Conservation (phyloP, 73 alveolate genomes). For the Loxodes magnus region DNA sequence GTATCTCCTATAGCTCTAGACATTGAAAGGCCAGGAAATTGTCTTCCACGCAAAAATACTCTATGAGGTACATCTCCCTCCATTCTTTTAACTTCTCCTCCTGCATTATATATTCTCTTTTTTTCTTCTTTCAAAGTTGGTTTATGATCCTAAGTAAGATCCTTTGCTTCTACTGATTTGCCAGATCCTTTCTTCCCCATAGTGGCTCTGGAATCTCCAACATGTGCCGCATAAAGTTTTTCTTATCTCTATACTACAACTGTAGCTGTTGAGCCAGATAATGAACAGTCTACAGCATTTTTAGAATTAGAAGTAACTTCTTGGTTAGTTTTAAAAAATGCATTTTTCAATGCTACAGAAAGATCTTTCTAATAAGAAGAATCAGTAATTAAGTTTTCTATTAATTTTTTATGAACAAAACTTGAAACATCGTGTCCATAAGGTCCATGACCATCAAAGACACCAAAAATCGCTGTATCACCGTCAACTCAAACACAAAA, state of each 20-base stretch:
- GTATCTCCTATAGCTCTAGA: slow-evolving; percentile 55
- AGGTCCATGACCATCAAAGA: slow-evolving; percentile 56
- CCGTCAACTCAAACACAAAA: neutral
- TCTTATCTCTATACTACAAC: neutral
- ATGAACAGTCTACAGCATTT: neutral
- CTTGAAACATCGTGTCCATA: slow-evolving; percentile 42
- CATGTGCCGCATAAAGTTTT: slow-evolving; percentile 24
- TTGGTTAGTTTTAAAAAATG: neutral
- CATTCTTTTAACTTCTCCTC: slow-evolving; percentile 34
- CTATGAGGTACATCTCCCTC: slow-evolving; percentile 49
- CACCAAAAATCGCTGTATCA: slow-evolving; percentile 25
- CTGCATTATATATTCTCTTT: slow-evolving; percentile 20
- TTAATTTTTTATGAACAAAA: slow-evolving; percentile 19
- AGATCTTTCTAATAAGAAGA: neutral
- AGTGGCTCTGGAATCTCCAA: slow-evolving; percentile 49
- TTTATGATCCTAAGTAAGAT: slow-evolving; percentile 40
- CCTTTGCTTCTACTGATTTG: neutral
- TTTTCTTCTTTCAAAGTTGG: slow-evolving; percentile 33
- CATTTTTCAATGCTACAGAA: neutral
- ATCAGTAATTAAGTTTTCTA: neutral
- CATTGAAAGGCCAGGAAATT: slow-evolving; percentile 49
- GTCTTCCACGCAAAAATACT: slow-evolving; percentile 46
- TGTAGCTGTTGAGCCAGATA: slow-evolving; percentile 8
- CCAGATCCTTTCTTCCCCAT: slow-evolving; percentile 4
- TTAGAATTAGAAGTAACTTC: neutral